These are phyloP conservation scores for Penicillium maclennaniae DNA, from an alignment of 495 filamentous ascomycete species.

Conservation along the genomic window DNA sequence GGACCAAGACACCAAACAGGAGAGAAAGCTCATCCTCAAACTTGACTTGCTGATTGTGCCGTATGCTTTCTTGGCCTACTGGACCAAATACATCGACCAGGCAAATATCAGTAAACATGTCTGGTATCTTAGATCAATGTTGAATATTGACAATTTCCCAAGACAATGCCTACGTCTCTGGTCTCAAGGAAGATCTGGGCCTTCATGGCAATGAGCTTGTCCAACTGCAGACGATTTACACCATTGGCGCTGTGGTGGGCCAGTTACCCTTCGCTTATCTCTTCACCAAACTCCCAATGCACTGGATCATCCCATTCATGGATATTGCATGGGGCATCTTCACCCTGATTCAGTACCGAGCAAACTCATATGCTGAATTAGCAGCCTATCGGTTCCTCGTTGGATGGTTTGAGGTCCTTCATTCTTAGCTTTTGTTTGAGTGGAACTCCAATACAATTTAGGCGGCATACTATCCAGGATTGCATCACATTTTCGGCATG, in stretches of 20 bases:
- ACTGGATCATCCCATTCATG: constrained; percentile 41
- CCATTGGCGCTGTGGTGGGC: constrained; percentile 47
- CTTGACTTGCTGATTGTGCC: constrained; percentile 41
- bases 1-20: constrained; percentile 38
- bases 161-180: constrained; percentile 32
- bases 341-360: constrained; percentile 44
- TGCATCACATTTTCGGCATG: constrained; percentile 47
- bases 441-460: constrained; percentile 8
- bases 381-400: constrained; percentile 74
- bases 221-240: constrained; percentile 46
- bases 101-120: constrained; percentile 30
- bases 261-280: constrained; percentile 50
- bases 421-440: not conserved
- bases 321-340: constrained; percentile 46
- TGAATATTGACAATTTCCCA: not conserved
- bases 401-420: constrained; percentile 69
- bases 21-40: constrained; percentile 42
- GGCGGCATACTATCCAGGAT: constrained; percentile 42
- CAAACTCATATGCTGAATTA: constrained; percentile 28
- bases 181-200: constrained; percentile 23
- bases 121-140: not conserved
- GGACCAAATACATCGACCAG: constrained; percentile 47
- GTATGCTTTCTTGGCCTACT: constrained; percentile 42
- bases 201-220: constrained; percentile 48
- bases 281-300: constrained; percentile 48